A percentile compares a stretch with the other conserved stretches of the same genome.
Conservation (phyloP, 768 basidiomycete species). For the Gymnopilus dilepis region DNA sequence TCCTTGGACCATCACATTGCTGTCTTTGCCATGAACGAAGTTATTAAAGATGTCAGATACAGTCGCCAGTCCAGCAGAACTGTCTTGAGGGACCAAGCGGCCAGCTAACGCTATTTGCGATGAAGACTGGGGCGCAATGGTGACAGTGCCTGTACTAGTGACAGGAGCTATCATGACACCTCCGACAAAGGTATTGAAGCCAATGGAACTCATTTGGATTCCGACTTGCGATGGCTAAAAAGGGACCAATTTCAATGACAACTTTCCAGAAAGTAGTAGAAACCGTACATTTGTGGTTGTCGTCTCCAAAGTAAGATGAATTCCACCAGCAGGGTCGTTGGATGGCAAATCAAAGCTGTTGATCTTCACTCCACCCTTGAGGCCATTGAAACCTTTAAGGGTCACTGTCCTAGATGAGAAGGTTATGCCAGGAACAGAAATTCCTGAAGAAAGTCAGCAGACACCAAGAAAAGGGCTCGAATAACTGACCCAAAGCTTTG, state of each 20-base stretch:
- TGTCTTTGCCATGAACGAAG: conserved; percentile 71
- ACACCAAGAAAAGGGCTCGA: background rate
- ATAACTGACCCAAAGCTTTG: conserved; percentile 55
- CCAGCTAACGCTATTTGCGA: conserved; percentile 61
- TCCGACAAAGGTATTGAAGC: conserved; percentile 62
- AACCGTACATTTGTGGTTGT: conserved; percentile 60
- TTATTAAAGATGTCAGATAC: conserved; percentile 74
- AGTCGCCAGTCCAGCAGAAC: conserved; percentile 53
- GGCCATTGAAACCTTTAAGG: conserved; percentile 72
- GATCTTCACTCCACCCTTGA: conserved; percentile 66
- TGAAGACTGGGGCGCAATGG: conserved; percentile 57
- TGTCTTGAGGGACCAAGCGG: conserved; percentile 66
- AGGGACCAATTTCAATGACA: conserved; percentile 7
- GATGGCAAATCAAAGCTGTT: conserved; percentile 71
- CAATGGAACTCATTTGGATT: conserved; percentile 62
- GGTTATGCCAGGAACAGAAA: conserved; percentile 59
- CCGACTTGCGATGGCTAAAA: conserved; percentile 76
- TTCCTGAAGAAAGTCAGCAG: conserved; percentile 41
- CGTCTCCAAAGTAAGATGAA: conserved; percentile 68
- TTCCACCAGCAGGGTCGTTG: conserved; percentile 74
- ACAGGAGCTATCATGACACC: conserved; percentile 65
- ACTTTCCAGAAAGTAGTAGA: background rate
- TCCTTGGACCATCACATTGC: conserved; percentile 62
- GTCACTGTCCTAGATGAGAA: conserved; percentile 62
- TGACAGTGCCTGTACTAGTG: conserved; percentile 51